phyloP scores from a whole-genome alignment of 208 protist species.

The Leptomonas pyrrhocoris region DNA sequence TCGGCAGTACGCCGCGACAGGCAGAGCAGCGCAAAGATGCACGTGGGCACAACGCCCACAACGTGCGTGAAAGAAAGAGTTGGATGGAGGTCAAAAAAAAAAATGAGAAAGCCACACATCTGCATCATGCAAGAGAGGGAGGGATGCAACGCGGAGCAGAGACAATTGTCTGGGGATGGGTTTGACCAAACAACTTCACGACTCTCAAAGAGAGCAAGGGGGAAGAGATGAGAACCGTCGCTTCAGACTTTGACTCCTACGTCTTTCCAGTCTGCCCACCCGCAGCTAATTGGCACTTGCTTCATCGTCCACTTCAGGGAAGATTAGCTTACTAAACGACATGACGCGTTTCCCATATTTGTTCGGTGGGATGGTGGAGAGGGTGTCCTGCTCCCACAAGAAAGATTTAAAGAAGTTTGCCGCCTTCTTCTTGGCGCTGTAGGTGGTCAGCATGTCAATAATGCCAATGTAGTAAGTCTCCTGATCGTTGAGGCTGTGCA shows the following conservation, averaged over 20 bases:
- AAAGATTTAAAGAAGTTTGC: slow-evolving; percentile 91
- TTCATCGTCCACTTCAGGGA: slow-evolving; percentile 48
- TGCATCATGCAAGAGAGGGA: too few species aligned
- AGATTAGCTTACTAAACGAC: slow-evolving; percentile 71
- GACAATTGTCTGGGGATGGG: too few species aligned
- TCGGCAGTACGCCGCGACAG: background rate
- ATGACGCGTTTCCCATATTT: slow-evolving; percentile 65
- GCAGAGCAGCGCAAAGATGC: too few species aligned
- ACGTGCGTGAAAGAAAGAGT: too few species aligned
- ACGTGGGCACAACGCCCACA: too few species aligned
- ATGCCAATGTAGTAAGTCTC: slow-evolving; percentile 90
- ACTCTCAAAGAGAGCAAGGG: too few species aligned
- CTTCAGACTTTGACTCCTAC: too few species aligned
- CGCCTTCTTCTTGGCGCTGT: slow-evolving; percentile 81
- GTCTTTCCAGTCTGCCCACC: background rate
- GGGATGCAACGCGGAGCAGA: too few species aligned
- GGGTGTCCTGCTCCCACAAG: slow-evolving; percentile 68
- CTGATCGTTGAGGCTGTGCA: slow-evolving; percentile 69
- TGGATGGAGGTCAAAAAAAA: too few species aligned
- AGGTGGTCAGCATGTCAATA: slow-evolving; percentile 86
- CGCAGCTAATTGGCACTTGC: background rate
- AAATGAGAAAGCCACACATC: too few species aligned
- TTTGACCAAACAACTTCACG: too few species aligned
- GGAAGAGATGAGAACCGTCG: too few species aligned
- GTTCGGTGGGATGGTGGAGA: slow-evolving; percentile 81